Conservation (phyloP, 106 monocot species). For the Posidonia australis region DNA sequence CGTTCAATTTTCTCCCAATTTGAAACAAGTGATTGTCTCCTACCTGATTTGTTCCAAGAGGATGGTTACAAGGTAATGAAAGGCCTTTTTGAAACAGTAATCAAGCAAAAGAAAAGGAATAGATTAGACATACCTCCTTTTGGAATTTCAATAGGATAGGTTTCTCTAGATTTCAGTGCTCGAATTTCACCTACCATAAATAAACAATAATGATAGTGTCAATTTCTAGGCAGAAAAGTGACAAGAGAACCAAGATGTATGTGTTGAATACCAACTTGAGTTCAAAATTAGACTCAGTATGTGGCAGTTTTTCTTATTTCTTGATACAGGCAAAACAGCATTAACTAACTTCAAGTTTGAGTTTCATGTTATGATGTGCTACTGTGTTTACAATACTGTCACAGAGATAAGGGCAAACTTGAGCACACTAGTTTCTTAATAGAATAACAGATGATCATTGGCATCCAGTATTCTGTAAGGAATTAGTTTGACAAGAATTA, state of each 20-base stretch:
- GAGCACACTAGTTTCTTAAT: neutral
- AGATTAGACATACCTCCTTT: slow-evolving; percentile 42
- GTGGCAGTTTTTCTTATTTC: neutral
- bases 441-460: neutral
- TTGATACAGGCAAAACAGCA: neutral
- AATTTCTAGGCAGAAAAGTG: neutral
- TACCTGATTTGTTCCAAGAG: slow-evolving; percentile 20
- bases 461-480: neutral
- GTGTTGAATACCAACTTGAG: neutral
- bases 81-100: neutral
- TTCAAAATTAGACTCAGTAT: neutral
- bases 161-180: slow-evolving; percentile 40
- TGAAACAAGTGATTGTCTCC: slow-evolving; percentile 41
- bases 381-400: too few species aligned
- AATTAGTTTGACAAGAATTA: neutral
- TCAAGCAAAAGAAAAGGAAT: neutral
- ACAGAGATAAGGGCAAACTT: neutral
- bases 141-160: slow-evolving; percentile 34
- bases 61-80: neutral
- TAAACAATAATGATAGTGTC: neutral
- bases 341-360: too few species aligned
- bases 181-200: slow-evolving; percentile 45
- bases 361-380: neutral
- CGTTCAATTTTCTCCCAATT: slow-evolving; percentile 50
- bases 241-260: neutral